These are phyloP conservation scores for Phytophthora colocasiae DNA, from an alignment of 352 stramenopile species.

Conservation along the genomic window DNA sequence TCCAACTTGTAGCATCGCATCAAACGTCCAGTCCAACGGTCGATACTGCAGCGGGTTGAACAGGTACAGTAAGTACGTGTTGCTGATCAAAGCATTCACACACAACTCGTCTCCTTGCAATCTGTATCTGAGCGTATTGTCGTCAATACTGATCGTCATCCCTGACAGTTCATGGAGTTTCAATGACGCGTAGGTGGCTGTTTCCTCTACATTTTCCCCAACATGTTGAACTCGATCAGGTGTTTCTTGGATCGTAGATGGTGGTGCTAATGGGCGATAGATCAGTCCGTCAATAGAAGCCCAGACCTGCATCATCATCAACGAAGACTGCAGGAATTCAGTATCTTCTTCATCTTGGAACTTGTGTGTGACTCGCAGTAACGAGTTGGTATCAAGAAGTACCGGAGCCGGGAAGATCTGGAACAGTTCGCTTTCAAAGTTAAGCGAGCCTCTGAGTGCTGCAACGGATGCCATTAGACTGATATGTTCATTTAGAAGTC, in stretches of 20 bases:
- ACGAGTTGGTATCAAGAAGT: conserved; percentile 78
- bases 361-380: conserved; percentile 67
- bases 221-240: conserved; percentile 12
- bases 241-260: conserved; percentile 54
- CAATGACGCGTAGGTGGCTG: conserved; percentile 43
- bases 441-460: conserved; percentile 73
- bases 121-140: conserved; percentile 85
- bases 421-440: conserved; percentile 90
- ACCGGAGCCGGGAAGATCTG: conserved; percentile 84
- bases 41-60: conserved; percentile 88
- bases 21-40: conserved; percentile 85
- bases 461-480: conserved; percentile 85
- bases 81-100: conserved; percentile 85
- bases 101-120: conserved; percentile 64
- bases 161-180: conserved; percentile 86
- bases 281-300: conserved; percentile 83
- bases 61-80: conserved; percentile 89
- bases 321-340: conserved; percentile 63
- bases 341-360: conserved; percentile 46
- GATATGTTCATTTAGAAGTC: conserved; percentile 85
- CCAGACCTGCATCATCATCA: conserved; percentile 91
- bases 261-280: conserved; percentile 77
- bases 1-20: conserved; percentile 70
- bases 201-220: conserved; percentile 12
- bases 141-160: conserved; percentile 87